Evolutionary conservation across 305 asterid genomes (phyloP), one percentile per base, ranked within the genome.

Genomic region (Fraxinus platypoda): DNA sequence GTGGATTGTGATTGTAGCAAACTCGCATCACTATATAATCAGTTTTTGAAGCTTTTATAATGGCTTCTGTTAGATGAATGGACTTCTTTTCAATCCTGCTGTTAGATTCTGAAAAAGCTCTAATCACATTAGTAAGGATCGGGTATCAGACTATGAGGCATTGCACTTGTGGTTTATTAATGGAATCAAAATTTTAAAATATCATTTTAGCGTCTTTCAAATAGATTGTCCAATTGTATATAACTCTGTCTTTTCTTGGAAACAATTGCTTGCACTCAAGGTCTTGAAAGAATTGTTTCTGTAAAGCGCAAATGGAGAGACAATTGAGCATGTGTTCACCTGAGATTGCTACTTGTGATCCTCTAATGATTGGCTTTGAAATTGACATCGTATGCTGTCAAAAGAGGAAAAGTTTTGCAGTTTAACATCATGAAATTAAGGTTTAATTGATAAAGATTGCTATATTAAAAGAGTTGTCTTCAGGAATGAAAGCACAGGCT

Each of bases 311-410:
- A 25, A 33, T 30, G 82, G 75, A 41, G 46, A 79, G 35, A 75
- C 64, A 37, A 43, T 2, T 77, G 43, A 54, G 9, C 52, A 12
- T 79, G n/a, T 8, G 62, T 28, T 6, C 72, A 54, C 75, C 34
- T 34, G 41, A 71, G 75, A 72, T 59, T 79, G 82, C 34, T 70
- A 12, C 73, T 38, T 5, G 12, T 54, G 66, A 72, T 76, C 77
- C 49, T 80, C 74, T 76, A 30, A 57, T 57, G 19, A 72, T 43
- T 73, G 75, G 19, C 78, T 62, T 66, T 25, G 43, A 19, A 31
- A 28, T 75, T 75, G 33, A 34, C 73, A 25, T 81, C 54, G 64
- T 57, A 13, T 71, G 75, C 75, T 30, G 75, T 15, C 26, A 15
- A 71, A 71, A 31, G 41, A 71, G 75, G 25, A 71, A 71, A 71